Percentiles rank a stretch among this genome's conserved stretches.
phyloP scores from a whole-genome alignment of 805 yeast species.

The Saccharomycopsis lassenensis region DNA sequence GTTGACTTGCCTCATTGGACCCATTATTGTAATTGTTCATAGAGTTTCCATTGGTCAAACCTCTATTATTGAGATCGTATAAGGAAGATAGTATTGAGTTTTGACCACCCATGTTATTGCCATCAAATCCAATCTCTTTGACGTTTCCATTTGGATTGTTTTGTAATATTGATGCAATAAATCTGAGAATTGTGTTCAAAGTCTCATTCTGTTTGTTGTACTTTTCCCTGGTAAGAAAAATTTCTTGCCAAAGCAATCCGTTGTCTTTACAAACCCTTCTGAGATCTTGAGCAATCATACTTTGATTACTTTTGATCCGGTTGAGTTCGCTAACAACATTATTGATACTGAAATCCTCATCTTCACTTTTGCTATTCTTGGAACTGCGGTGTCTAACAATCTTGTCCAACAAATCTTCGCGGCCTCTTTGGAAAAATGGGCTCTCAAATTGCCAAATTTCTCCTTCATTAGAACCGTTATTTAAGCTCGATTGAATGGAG shows the following conservation, averaged over 20 bases:
- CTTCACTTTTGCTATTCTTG: constrained; percentile 10
- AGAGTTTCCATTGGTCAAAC: not conserved
- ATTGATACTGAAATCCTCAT: constrained; percentile 32
- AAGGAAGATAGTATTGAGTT: no score
- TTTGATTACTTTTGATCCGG: constrained; percentile 63
- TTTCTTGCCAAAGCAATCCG: constrained; percentile 85
- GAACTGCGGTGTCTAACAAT: constrained; percentile 54
- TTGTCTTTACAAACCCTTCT: constrained; percentile 78
- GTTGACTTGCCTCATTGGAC: not conserved
- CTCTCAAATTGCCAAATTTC: constrained; percentile 87
- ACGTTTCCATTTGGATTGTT: constrained; percentile 6
- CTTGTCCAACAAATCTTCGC: constrained; percentile 76
- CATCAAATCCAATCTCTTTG: constrained; percentile 14
- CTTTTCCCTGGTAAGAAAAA: constrained; percentile 70
- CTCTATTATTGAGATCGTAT: not conserved
- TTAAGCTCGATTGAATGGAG: constrained; percentile 29
- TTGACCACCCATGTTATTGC: constrained; percentile 1
- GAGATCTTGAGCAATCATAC: constrained; percentile 74
- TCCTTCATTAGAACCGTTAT: constrained; percentile 30
- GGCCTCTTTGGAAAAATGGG: constrained; percentile 62
- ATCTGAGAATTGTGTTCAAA: constrained; percentile 75
- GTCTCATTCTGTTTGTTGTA: constrained; percentile 81
- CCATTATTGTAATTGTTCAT: not conserved
- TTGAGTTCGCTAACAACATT: constrained; percentile 63
- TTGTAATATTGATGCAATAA: constrained; percentile 56